Evolutionary conservation across 176 grass and related monocot genomes (phyloP).

Genomic region (Lolium rigidum): DNA sequence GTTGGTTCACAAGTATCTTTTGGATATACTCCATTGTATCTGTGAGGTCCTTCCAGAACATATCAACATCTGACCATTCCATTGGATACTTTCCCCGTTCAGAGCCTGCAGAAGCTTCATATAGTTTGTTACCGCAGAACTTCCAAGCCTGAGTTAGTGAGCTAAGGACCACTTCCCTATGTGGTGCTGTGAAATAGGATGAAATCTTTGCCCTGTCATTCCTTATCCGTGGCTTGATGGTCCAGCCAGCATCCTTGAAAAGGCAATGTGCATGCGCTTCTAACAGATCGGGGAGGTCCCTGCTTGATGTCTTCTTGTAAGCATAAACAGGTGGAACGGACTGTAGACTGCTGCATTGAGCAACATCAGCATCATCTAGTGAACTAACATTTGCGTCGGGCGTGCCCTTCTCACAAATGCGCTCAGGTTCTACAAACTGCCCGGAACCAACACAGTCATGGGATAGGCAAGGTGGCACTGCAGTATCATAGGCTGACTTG

Average conservation of each 20-base stretch:
- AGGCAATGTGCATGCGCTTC: conserved; percentile 71
- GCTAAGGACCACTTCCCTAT: conserved; percentile 68
- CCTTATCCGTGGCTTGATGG: conserved; percentile 85
- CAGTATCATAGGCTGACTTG: conserved; percentile 22
- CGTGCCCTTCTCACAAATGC: conserved; percentile 30
- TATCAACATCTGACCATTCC: conserved; percentile 84
- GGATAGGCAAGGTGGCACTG: conserved; percentile 38
- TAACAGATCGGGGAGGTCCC: conserved; percentile 86
- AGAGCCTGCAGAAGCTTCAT: conserved; percentile 41
- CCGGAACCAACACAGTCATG: conserved; percentile 40
- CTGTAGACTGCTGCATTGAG: conserved; percentile 41
- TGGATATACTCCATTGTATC: conserved; percentile 70
- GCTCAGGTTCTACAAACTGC: conserved; percentile 36
- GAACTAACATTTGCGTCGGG: conserved; percentile 34
- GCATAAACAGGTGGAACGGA: conserved; percentile 35
- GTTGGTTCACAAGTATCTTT: conserved; percentile 41
- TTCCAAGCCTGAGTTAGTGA: conserved; percentile 93
- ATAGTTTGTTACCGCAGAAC: conserved; percentile 75
- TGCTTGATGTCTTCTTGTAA: conserved; percentile 62
- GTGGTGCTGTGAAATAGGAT: conserved; percentile 83
- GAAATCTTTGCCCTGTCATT: conserved; percentile 92
- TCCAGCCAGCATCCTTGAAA: conserved; percentile 92
- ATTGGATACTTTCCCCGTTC: conserved; percentile 55
- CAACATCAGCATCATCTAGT: conserved; percentile 46
- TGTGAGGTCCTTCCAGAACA: conserved; percentile 89